Percentiles rank a stretch among this genome's conserved stretches.
These are phyloP conservation scores for Globisporangium alternatum DNA, from an alignment of 352 stramenopile species.

Conservation along the genomic window DNA sequence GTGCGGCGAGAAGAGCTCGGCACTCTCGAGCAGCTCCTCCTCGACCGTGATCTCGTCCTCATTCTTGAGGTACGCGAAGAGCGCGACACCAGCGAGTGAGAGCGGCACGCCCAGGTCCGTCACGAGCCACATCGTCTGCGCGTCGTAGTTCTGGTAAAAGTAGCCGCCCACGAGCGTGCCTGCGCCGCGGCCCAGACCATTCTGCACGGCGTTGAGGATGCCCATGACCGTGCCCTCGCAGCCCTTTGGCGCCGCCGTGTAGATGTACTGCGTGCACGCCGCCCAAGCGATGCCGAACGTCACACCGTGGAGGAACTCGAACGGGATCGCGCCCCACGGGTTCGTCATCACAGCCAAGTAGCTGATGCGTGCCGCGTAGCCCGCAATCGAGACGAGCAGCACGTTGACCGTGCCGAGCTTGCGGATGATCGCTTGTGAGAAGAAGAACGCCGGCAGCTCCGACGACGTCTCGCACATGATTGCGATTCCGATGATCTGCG, in stretches of 20 bases:
- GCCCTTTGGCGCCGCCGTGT: slow-evolving; percentile 51
- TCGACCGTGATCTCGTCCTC: slow-evolving; percentile 27
- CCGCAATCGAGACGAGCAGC: slow-evolving; percentile 63
- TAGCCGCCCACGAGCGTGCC: slow-evolving; percentile 73
- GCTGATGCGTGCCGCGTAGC: slow-evolving; percentile 64
- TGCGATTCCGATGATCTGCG: slow-evolving; percentile 75
- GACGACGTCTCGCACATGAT: slow-evolving; percentile 80
- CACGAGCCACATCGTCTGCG: slow-evolving; percentile 63
- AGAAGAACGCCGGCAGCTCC: slow-evolving; percentile 83
- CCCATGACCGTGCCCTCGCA: slow-evolving; percentile 76
- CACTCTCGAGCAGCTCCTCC: slow-evolving; percentile 41
- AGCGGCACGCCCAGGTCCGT: slow-evolving; percentile 67
- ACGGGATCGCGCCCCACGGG: slow-evolving; percentile 72
- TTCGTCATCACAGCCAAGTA: slow-evolving; percentile 81
- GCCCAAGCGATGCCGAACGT: slow-evolving; percentile 78
- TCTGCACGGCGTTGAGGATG: slow-evolving; percentile 73
- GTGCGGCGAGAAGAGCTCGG: slow-evolving; percentile 69
- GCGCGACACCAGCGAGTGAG: slow-evolving; percentile 42
- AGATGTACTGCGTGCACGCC: slow-evolving; percentile 75
- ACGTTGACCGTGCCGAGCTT: slow-evolving; percentile 72
- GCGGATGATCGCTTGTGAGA: slow-evolving; percentile 64
- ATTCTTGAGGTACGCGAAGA: slow-evolving; percentile 66
- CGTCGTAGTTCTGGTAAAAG: slow-evolving; percentile 72
- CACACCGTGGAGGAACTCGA: slow-evolving; percentile 75
- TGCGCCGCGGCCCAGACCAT: slow-evolving; percentile 57